Conservation (phyloP, 768 basidiomycete genomes). For the Boletus sensibilis region DNA sequence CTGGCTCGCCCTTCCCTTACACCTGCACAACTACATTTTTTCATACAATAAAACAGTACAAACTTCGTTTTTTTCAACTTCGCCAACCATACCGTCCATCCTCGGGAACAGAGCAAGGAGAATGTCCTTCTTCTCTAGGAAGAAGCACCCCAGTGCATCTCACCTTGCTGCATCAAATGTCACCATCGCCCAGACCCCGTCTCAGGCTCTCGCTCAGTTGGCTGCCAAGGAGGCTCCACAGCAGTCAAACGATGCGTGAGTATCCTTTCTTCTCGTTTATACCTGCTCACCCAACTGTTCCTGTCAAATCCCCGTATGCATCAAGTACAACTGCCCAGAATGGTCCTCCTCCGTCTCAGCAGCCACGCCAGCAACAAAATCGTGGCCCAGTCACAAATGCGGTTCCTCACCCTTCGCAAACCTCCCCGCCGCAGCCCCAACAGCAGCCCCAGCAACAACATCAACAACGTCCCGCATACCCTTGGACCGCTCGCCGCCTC, state of each 20-base stretch:
- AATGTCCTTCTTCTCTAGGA: conserved; percentile 95
- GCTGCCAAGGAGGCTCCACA: conserved; percentile 32
- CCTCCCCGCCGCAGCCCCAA: conserved; percentile 34
- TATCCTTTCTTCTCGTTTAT: conserved; percentile 11
- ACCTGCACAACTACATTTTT: conserved; percentile 1
- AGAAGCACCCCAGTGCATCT: conserved; percentile 63
- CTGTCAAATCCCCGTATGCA: background rate
- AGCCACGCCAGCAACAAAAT: conserved; percentile 37
- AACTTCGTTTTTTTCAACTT: conserved; percentile 18
- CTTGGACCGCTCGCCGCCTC: conserved; percentile 81
- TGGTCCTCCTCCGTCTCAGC: conserved; percentile 30
- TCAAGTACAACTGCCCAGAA: conserved; percentile 23
- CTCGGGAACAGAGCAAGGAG: conserved; percentile 59
- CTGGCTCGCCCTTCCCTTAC: conserved; percentile 24
- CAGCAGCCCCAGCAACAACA: conserved; percentile 32
- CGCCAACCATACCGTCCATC: conserved; percentile 67
- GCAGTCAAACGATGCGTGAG: conserved; percentile 39
- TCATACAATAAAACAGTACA: conserved; percentile 13
- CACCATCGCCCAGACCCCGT: conserved; percentile 61
- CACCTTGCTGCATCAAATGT: conserved; percentile 46
- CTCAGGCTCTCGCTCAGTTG: conserved; percentile 65
- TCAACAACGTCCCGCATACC: conserved; percentile 62
- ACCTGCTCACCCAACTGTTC: conserved; percentile 2
- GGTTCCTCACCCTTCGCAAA: conserved; percentile 29
- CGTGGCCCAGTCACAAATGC: conserved; percentile 35